Evolutionary conservation across 73 alveolate genomes (phyloP), one percentile per base, ranked within the genome.

Genomic region (Effrenium voratum): DNA sequence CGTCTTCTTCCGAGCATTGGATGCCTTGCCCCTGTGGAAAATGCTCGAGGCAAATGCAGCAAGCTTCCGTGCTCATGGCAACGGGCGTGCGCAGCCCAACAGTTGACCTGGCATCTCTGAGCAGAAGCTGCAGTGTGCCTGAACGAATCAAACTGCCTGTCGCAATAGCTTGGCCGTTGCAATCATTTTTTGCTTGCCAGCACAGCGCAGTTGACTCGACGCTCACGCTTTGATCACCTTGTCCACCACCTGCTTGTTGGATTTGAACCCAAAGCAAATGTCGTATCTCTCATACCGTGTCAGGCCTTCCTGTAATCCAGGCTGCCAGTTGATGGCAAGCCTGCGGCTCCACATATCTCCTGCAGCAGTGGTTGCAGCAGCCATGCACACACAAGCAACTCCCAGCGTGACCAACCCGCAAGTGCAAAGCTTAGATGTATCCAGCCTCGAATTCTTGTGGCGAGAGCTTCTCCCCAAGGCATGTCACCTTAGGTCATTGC

Each of bases 301-400:
- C n/a, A n/a, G n/a, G 94, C 96, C 96, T 90, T 77, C 73, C 68
- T 90, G 96, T 90, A 90, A 19, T 77, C 96, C 68, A 90, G 77
- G 45, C 87, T 46, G 72, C 96, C 96, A 32, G 96, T 36, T 2
- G 96, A 34, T 4, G 96, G 96, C 86, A 90, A 49, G 59, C 82
- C 96, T 22, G 96, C 96, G 2, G 86, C 96, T 38, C 68, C 68
- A 86, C 96, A 90, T 38, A 90, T 90, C 86, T 90, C 96, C 96
- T 90, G 73, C 47, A 8, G 38, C 95, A 84, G 12, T 38, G 3
- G 0, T 22, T 34, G 47, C 86, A 75, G 12, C 32, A 36, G 80
- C 19, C 52, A 15, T 10, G 15, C 5, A 36, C 16, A 26, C 30
- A 36, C 47, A 10, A 45, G 57, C 19, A 22, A 40, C 8, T 41